Evolutionary conservation across 352 stramenopile genomes (phyloP).

Genomic region (Globisporangium canariense): DNA sequence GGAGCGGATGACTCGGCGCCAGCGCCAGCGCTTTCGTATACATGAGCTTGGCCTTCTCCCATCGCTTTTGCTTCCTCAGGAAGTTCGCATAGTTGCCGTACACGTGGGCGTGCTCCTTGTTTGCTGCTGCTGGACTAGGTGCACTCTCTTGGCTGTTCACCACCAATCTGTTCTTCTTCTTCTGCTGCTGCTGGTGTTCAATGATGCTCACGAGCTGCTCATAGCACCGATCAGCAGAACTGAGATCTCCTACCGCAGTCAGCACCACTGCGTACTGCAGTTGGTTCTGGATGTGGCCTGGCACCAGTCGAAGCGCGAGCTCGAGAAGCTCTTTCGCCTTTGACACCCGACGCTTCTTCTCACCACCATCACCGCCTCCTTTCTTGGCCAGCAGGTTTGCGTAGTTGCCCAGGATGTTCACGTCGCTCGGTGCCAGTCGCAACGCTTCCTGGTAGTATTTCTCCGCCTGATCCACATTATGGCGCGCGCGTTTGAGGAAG

Average conservation of each 20-base stretch:
- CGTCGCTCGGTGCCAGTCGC: slow-evolving; percentile 19
- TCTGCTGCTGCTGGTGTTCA: background rate
- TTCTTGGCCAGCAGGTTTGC: slow-evolving; percentile 26
- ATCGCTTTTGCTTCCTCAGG: slow-evolving; percentile 1
- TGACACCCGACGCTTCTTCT: background rate
- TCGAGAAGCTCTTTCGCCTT: slow-evolving; percentile 21
- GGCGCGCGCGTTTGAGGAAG: slow-evolving; percentile 27
- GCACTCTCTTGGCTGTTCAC: background rate
- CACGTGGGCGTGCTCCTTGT: slow-evolving; percentile 17
- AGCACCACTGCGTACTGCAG: slow-evolving; percentile 21
- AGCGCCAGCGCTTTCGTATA: slow-evolving; percentile 19
- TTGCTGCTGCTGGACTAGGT: background rate
- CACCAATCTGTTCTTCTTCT: background rate
- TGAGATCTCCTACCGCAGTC: slow-evolving; percentile 1
- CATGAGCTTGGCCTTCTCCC: slow-evolving; percentile 16
- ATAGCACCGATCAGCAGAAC: slow-evolving; percentile 8
- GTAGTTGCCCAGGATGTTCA: slow-evolving; percentile 28
- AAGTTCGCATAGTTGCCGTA: slow-evolving; percentile 26
- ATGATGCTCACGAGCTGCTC: slow-evolving; percentile 15
- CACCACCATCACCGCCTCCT: background rate
- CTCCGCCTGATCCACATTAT: slow-evolving; percentile 27
- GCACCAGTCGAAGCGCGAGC: slow-evolving; percentile 20
- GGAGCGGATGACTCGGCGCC: slow-evolving; percentile 8
- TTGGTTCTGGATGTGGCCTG: slow-evolving; percentile 18
- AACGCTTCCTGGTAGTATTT: slow-evolving; percentile 27